Base-by-base conservation (phyloP, 768 basidiomycete species). In the Terana coerulea region DNA sequence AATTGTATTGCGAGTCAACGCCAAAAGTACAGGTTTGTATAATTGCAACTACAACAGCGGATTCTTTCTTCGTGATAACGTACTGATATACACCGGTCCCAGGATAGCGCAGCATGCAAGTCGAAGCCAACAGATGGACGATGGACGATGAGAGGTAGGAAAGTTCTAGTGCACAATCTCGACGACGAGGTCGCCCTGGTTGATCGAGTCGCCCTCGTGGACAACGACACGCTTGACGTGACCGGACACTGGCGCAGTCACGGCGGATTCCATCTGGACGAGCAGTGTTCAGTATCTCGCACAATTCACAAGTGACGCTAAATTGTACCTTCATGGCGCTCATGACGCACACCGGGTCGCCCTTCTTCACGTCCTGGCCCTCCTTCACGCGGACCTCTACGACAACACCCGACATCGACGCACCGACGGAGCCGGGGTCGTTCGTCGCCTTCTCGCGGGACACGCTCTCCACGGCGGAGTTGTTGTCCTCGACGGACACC, bases 211-310 rank as follows among this genome's bases (percentile, higher is more conserved):
- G 57, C 90, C 88, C 80, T 94, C 89, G 56, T 84, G 82, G 47
- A 98, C 92, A 46, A 85, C 81, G 25, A 99, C 91, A 35, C 95
- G 87, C 73, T 92, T 94, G 72, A 98, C 79, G 68, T 94, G 92
- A 37, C 97, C 97, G 45, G 94, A 94, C 37, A 98, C 95, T 22
- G 97, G 95, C 25, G 94, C 89, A 26, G 93, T 95, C 40, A 98
- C 93, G 56, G 91, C 85, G 56, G 91, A 93, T 74, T 99, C 95
- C 95, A 98, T 98, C 93, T 95, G 95, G 34, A n/a, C n/a, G n/a
- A n/a, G n/a, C n/a, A 43, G 42, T 29, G 66, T 54, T 29, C 40
- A 51, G 54, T 63, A 55, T 66, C 59, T 41, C 41, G 49, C n/a
- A n/a, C n/a, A n/a, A n/a, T n/a, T n/a, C n/a, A n/a, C n/a, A 47